Percentiles rank a stretch among this genome's conserved stretches.
Conservation (phyloP, 1,284 basidiomycete genomes). For the Ganoderma sp. region DNA sequence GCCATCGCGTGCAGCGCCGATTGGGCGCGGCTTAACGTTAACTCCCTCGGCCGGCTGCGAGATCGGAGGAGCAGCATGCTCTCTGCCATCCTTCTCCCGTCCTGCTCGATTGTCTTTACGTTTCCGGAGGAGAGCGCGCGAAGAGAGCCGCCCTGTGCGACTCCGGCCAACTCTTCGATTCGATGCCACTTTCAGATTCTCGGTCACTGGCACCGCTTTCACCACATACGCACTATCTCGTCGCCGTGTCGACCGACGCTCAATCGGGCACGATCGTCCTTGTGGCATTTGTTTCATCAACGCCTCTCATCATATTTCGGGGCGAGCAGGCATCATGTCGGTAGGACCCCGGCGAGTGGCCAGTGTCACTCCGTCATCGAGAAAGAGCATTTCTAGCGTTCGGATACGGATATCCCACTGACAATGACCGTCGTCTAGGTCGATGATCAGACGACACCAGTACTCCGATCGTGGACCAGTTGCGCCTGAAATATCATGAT, state of each 20-base stretch:
- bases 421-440: slow-evolving; percentile 21
- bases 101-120: slow-evolving; percentile 7
- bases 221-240: slow-evolving; percentile 7
- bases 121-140: slow-evolving; percentile 1
- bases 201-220: slow-evolving; percentile 2
- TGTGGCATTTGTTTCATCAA: slow-evolving; percentile 25
- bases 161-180: background rate
- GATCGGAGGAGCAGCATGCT: slow-evolving; percentile 15
- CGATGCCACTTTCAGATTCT: background rate
- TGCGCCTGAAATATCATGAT: slow-evolving; percentile 25
- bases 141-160: background rate
- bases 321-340: background rate
- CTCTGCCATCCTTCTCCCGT: slow-evolving; percentile 3
- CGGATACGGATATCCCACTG: slow-evolving; percentile 9
- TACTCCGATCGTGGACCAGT: slow-evolving; percentile 22
- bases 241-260: slow-evolving; percentile 6
- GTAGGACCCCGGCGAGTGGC: background rate
- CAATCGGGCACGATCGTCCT: slow-evolving; percentile 25
- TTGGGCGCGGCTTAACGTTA: background rate
- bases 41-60: slow-evolving; percentile 25
- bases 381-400: slow-evolving; percentile 5
- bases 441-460: slow-evolving; percentile 14
- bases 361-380: slow-evolving; percentile 3
- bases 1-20: background rate
- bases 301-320: slow-evolving; percentile 15